Evolutionary conservation across 129 eudicot genomes (phyloP).

Genomic region (Artemisia tridentata): DNA sequence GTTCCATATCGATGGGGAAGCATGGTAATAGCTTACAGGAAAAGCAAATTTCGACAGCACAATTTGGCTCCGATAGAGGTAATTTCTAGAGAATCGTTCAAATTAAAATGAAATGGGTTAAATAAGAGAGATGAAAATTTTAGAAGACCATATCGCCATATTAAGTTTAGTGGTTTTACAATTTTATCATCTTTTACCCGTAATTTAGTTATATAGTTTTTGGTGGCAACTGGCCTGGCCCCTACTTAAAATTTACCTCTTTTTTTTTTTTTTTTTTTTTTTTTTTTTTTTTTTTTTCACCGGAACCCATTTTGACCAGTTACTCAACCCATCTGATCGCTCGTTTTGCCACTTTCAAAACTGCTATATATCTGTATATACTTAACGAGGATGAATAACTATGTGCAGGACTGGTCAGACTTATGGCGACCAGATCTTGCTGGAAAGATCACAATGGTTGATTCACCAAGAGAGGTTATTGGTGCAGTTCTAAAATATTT

Average conservation of each 20-base stretch:
- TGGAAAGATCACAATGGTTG: slow-evolving; percentile 88
- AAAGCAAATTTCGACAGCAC: slow-evolving; percentile 68
- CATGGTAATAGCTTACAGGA: slow-evolving; percentile 91
- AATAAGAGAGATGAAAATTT: not conserved
- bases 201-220: no score
- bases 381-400: not conserved
- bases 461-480: slow-evolving; percentile 87
- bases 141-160: no score
- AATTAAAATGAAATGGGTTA: not conserved
- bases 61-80: slow-evolving; percentile 88
- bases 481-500: slow-evolving; percentile 84
- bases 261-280: not conserved
- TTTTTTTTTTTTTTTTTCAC: not conserved
- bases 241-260: not conserved
- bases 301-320: not conserved
- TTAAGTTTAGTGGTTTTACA: no score
- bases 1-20: slow-evolving; percentile 99
- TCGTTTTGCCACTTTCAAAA: not conserved
- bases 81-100: not conserved
- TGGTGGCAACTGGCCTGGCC: not conserved
- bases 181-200: not conserved
- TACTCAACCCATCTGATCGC: not conserved
- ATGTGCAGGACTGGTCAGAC: slow-evolving; percentile 92
- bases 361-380: not conserved
- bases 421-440: slow-evolving; percentile 94